Conservation (phyloP, 352 stramenopile genomes). For the Globisporangium barbulae region DNA sequence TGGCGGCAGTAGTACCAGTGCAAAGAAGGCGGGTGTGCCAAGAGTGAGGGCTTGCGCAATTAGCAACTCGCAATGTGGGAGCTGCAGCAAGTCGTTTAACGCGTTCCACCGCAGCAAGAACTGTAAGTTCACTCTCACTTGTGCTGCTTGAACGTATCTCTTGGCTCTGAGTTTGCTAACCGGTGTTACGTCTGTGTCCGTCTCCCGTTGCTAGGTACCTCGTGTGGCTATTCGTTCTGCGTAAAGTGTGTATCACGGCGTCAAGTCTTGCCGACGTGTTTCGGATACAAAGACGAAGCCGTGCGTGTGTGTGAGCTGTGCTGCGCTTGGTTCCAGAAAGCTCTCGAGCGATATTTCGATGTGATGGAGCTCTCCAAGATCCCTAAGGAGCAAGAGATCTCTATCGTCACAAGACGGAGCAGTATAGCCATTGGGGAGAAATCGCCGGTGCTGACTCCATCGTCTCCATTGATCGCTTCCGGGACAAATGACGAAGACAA, state of each 20-base stretch:
- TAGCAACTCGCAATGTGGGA: slow-evolving; percentile 35
- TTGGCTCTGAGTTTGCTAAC: slow-evolving; percentile 3
- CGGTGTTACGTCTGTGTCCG: not conserved
- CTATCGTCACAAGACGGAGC: slow-evolving; percentile 13
- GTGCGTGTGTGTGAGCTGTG: slow-evolving; percentile 64
- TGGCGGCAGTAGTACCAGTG: slow-evolving; percentile 9
- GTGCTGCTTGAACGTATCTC: not conserved
- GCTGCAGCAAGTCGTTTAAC: slow-evolving; percentile 65
- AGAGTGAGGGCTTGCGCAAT: slow-evolving; percentile 32
- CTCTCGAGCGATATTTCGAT: slow-evolving; percentile 66
- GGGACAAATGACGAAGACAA: slow-evolving; percentile 23
- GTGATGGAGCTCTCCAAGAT: slow-evolving; percentile 38
- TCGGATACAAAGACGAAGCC: slow-evolving; percentile 46
- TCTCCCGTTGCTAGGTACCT: slow-evolving; percentile 11
- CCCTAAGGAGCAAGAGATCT: slow-evolving; percentile 15
- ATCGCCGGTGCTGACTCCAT: slow-evolving; percentile 14
- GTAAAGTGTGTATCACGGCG: slow-evolving; percentile 58
- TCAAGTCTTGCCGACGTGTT: slow-evolving; percentile 51
- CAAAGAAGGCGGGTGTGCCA: slow-evolving; percentile 31
- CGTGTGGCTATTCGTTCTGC: slow-evolving; percentile 62
- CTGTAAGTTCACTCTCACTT: slow-evolving; percentile 26
- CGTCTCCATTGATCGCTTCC: slow-evolving; percentile 15
- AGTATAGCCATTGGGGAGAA: slow-evolving; percentile 26
- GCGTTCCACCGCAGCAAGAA: slow-evolving; percentile 65
- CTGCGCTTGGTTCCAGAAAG: slow-evolving; percentile 59